Base-by-base conservation (phyloP, 139 green algal genomes). In the Monoraphidium neglectum region DNA sequence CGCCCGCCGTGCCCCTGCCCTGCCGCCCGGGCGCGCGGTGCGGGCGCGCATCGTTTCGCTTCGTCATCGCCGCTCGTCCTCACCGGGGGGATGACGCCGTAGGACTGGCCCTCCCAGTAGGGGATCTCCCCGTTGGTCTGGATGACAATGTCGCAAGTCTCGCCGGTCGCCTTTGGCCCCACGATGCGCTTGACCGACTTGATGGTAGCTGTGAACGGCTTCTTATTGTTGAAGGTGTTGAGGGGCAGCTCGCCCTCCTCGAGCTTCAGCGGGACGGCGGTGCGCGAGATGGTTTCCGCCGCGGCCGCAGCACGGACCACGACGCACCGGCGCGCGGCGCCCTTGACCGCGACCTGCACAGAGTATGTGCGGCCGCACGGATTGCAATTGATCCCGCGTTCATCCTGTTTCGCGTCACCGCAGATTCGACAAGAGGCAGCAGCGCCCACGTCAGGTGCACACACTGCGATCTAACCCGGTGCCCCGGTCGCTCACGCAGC, bases 21-120 rank as follows among this genome's bases (percentile, higher is more conserved):
- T n/a, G n/a, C n/a, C n/a, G n/a, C n/a, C n/a, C n/a, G n/a, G n/a
- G n/a, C n/a, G n/a, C n/a, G n/a, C n/a, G n/a, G n/a, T n/a, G n/a
- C n/a, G n/a, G n/a, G n/a, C n/a, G n/a, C n/a, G n/a, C n/a, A n/a
- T n/a, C n/a, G n/a, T n/a, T n/a, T n/a, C n/a, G n/a, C n/a, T n/a
- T n/a, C n/a, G n/a, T n/a, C n/a, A n/a, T n/a, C n/a, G n/a, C n/a
- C n/a, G n/a, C n/a, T n/a, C n/a, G n/a, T n/a, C n/a, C n/a, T n/a
- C 56, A 94, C 89, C 35, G 96, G 96, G 67, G 96, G 96, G 84
- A 99, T 97, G 66, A 99, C 93, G 68, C 96, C 96, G 84, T 99
- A 99, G 40, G 92, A 97, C 90, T 99, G 96, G 62, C 96, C 96
- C 90, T 99, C 96, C 88, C 92, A 96, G 88, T 97, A 99, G 65